Conservation (phyloP, 2,329 filamentous ascomycete species). For the Cladophialophora immunda region DNA sequence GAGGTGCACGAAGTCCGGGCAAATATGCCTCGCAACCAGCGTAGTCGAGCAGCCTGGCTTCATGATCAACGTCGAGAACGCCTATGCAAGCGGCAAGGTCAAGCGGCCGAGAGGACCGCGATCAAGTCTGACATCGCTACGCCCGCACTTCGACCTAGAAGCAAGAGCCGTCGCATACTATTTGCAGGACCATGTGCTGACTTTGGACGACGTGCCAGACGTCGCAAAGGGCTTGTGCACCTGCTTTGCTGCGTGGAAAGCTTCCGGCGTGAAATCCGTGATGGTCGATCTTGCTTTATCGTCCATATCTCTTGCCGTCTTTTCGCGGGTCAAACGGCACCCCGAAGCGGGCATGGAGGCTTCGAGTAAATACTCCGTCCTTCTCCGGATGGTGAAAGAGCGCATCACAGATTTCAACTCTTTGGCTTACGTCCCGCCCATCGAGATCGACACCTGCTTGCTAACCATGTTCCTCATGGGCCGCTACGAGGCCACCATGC, state of each 20-base stretch:
- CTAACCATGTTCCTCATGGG: constrained; percentile 38
- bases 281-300: constrained; percentile 44
- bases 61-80: constrained; percentile 42
- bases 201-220: constrained; percentile 28
- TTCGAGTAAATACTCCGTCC: constrained; percentile 35
- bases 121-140: constrained; percentile 33
- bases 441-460: constrained; percentile 36
- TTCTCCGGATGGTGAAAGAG: constrained; percentile 36
- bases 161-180: constrained; percentile 42
- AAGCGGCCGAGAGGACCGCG: constrained; percentile 46
- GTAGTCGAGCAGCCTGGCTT: constrained; percentile 28
- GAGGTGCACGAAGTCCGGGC: constrained; percentile 38
- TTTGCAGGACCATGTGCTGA: constrained; percentile 39
- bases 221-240: constrained; percentile 27
- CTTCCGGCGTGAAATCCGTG: constrained; percentile 19
- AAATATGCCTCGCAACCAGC: constrained; percentile 35
- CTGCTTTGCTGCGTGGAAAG: constrained; percentile 27
- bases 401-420: constrained; percentile 4
- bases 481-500: constrained; percentile 33
- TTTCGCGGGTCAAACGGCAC: constrained; percentile 38
- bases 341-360: constrained; percentile 40
- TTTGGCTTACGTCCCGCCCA: not conserved
- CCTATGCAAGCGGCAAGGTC: constrained; percentile 41
- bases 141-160: constrained; percentile 39
- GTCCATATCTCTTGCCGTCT: constrained; percentile 42